Evolutionary conservation across 2,329 filamentous ascomycete species (phyloP), one percentile per base, ranked within the genome.

Genomic region (Chaetomiaceae sp.): DNA sequence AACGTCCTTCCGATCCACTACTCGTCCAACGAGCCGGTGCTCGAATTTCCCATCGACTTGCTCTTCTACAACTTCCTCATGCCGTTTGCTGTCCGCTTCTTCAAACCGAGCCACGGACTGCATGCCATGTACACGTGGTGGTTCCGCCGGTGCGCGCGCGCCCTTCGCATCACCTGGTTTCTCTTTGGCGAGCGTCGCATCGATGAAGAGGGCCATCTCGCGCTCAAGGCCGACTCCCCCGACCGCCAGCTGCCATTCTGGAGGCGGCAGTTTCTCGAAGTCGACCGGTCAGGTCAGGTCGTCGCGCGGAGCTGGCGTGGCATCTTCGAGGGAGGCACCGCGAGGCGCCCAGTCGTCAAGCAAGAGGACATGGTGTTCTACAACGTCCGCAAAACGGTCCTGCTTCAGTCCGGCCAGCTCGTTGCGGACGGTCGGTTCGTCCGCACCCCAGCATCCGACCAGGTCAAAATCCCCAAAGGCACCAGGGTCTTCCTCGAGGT

Each of bases 1-100:
- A 80, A 76, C 46, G 82, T 99, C 39, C 77, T 99, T 16, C 93
- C 93, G 0, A 88, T 99, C 40, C 88, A 92, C 67, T 97, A 95
- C 82, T 89, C 90, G 2, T 92, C 89, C 1, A 92, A 91, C 57
- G 88, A 95, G 60, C 91, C 93, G 0, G 86, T 95, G 0, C 75
- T 97, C 42, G 93, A 97, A 65, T 97, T 99, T 58, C 93, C 93
- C 0, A 82, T 96, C 54, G 92, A 99, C 63, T 75, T 99, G 2
- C 74, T 99, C 14, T 93, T 97, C 66, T 99, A 96, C 76, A 97
- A 97, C 68, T 95, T 96, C 66, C 73, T 96, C 41, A 93, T 96
- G 75, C 93, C 93, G 0, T 72, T 96, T 43, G 84, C 91, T 12
- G 82, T 97, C 59, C 86, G 82, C 60, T 84, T 89, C 60, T 85